These are phyloP conservation scores for Backusella australiensis DNA, from an alignment of 192 early-diverging fungal genomes.

Conservation along the genomic window DNA sequence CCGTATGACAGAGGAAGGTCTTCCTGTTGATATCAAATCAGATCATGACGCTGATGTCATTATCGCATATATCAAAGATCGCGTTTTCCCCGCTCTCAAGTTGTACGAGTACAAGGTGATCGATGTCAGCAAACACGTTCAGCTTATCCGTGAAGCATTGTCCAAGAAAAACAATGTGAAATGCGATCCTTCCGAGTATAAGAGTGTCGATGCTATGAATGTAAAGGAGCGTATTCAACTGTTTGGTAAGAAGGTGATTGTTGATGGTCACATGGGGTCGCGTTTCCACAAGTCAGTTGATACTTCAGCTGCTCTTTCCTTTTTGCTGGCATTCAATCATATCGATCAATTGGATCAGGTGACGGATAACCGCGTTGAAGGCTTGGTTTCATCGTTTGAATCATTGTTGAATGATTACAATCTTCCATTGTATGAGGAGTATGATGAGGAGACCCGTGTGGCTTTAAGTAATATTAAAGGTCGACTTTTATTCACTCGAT, in stretches of 20 bases:
- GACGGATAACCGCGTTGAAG: constrained; percentile 22
- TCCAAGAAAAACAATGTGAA: constrained; percentile 10
- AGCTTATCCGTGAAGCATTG: constrained; percentile 45
- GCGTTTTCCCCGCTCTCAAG: constrained; percentile 57
- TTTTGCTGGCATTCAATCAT: constrained; percentile 38
- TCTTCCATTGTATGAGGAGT: constrained; percentile 78
- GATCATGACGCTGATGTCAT: constrained; percentile 65
- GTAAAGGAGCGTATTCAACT: constrained; percentile 43
- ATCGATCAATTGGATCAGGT: not conserved
- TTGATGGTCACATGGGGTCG: constrained; percentile 37
- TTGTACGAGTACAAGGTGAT: constrained; percentile 93
- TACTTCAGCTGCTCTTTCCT: constrained; percentile 40
- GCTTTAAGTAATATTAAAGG: constrained; percentile 74
- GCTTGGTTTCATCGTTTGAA: constrained; percentile 49
- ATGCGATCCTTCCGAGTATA: constrained; percentile 18
- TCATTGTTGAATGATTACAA: constrained; percentile 85
- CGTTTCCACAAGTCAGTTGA: constrained; percentile 62
- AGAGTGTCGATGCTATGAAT: constrained; percentile 33
- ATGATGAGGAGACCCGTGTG: constrained; percentile 72
- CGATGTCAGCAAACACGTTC: constrained; percentile 49
- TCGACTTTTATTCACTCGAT: constrained; percentile 78
- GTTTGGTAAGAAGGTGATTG: constrained; percentile 42
- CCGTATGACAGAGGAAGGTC: constrained; percentile 48
- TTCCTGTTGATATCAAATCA: constrained; percentile 56
- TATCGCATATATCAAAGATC: constrained; percentile 54